These are phyloP conservation scores for Tremella mesenterica DNA, from an alignment of 768 basidiomycete species.

Conservation along the genomic window DNA sequence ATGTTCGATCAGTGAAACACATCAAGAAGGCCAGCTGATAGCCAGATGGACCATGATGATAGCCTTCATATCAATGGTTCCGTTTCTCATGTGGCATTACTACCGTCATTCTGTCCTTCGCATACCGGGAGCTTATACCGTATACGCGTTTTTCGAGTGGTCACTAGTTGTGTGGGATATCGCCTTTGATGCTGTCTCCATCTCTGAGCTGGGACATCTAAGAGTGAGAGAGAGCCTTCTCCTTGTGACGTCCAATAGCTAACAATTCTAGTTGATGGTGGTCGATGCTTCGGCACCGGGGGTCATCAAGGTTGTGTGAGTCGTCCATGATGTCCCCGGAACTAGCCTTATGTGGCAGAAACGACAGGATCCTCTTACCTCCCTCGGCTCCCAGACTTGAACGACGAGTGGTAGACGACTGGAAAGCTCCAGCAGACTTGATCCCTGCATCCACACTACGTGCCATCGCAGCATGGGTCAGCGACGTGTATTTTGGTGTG, in stretches of 20 bases:
- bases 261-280: no score
- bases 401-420: conserved; percentile 8
- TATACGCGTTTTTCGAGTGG: conserved; percentile 84
- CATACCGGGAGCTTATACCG: conserved; percentile 78
- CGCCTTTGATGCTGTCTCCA: conserved; percentile 31
- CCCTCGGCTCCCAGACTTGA: no score
- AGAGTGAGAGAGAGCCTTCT: conserved; percentile 12
- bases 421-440: background rate
- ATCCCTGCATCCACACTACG: background rate
- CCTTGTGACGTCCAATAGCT: background rate
- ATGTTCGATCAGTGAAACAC: background rate
- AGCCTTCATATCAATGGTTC: conserved; percentile 61
- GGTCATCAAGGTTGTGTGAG: background rate
- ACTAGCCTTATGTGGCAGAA: no score
- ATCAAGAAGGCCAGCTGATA: conserved; percentile 30
- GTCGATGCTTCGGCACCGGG: no score
- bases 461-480: conserved; percentile 18
- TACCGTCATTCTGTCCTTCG: conserved; percentile 72
- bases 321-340: no score
- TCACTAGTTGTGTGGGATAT: conserved; percentile 42
- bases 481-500: conserved; percentile 40
- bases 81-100: conserved; percentile 74
- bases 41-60: conserved; percentile 51
- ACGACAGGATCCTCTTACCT: background rate
- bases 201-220: conserved; percentile 23